These are phyloP conservation scores for Morella rubra DNA, from an alignment of 306 rosid genomes.

Conservation along the genomic window DNA sequence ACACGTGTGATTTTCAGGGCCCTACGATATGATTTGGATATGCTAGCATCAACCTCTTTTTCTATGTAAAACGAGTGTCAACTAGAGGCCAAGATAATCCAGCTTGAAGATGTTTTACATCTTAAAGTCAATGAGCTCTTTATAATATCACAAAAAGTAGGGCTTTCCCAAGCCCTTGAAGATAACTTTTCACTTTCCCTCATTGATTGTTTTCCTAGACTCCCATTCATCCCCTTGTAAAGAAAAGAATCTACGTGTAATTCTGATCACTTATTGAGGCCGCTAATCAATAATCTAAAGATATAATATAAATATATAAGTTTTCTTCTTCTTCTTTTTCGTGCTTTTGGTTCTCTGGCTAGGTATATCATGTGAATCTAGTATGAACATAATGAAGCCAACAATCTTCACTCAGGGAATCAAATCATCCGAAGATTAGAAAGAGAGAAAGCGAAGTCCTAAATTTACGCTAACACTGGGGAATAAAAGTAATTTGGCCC, in stretches of 20 bases:
- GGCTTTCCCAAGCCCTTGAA: conserved; percentile 29
- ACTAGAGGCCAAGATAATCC: conserved; percentile 52
- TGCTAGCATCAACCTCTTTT: conserved; percentile 37
- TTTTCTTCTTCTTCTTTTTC: not conserved
- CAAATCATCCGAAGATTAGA: conserved; percentile 3
- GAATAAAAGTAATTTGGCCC: conserved; percentile 7
- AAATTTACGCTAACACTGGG: conserved; percentile 26
- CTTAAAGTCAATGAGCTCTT: conserved; percentile 67
- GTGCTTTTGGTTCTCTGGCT: not conserved
- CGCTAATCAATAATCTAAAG: conserved; percentile 20
- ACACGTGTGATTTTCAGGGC: conserved; percentile 66
- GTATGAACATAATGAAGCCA: conserved; percentile 12
- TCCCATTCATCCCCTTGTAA: conserved; percentile 31
- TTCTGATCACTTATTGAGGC: conserved; percentile 8
- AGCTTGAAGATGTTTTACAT: conserved; percentile 35
- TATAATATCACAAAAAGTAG: conserved; percentile 24
- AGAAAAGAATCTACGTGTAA: not conserved
- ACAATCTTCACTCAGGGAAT: not conserved
- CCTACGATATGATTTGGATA: conserved; percentile 57
- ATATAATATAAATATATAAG: not conserved
- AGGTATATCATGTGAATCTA: not conserved
- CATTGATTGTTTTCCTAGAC: conserved; percentile 37
- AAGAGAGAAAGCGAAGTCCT: conserved; percentile 13
- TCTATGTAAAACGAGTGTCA: conserved; percentile 52
- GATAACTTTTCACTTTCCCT: conserved; percentile 35